Evolutionary conservation across 805 yeast genomes (phyloP), one percentile per base, ranked within the genome.

Genomic region (Maudiozyma turicensis): DNA sequence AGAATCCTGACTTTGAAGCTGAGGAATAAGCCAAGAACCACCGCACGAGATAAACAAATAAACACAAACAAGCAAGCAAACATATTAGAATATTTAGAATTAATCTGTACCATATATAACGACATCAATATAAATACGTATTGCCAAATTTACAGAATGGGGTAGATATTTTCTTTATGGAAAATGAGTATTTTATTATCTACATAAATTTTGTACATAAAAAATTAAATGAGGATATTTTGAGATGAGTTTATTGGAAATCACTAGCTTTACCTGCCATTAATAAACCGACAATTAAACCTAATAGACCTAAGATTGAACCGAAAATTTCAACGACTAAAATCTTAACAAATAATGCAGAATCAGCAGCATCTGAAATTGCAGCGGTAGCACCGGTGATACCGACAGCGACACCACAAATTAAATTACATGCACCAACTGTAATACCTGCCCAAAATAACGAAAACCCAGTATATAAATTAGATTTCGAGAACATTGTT

Each of bases 301-400:
- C 99, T 65, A 93, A 86, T 57, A 93, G 80, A 43, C 99, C 99
- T 65, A 93, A 75, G 37, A 93, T 95, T 26, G 95, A 85, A 35
- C 99, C 99, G 64, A 93, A 93, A 74, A 93, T 93, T 75, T 93
- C 99, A 59, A 93, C 84, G 54, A 93, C 99, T 62, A 93, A 79
- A 52, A 93, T 93, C 72, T 93, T 93, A 54, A 93, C 99, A 61
- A 93, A 93, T 56, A 93, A 74, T 4, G 96, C 78, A 28, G 96
- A 81, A 72, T 93, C 97, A 9, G 99, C 97, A 32, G 99, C 99
- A 70, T 93, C 99, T 42, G 95, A 81, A 53, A 93, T 80, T 40
- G 99, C 99, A 35, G 98, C 99, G n/a, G 97, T 93, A 29, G 98
- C 83, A 45, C 99, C 99, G 13, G 99, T 93, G 53, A 93, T 77